Evolutionary conservation across 2,329 filamentous ascomycete genomes (phyloP).

Genomic region (Nemania sp.): DNA sequence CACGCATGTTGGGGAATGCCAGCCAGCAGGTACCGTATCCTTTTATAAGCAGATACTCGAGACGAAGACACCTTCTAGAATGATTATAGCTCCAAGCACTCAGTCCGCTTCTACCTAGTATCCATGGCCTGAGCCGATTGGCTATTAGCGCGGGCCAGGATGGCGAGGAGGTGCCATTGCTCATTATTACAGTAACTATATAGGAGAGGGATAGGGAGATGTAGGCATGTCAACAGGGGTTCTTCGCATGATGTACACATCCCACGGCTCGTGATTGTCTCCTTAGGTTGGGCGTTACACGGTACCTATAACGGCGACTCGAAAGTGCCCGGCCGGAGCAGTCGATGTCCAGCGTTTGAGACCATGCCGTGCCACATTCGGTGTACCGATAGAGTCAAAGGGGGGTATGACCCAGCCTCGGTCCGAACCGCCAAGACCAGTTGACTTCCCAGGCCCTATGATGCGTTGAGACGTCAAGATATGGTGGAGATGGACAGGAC

Average conservation of each 20-base stretch:
- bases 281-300: background rate
- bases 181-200: constrained; percentile 9
- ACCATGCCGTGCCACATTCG: constrained; percentile 17
- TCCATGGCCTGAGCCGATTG: constrained; percentile 13
- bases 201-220: constrained; percentile 11
- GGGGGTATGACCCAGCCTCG: background rate
- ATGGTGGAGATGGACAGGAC: background rate
- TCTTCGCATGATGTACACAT: constrained; percentile 1
- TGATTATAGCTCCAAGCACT: constrained; percentile 16
- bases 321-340: constrained; percentile 1
- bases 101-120: constrained; percentile 8
- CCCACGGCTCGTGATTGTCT: background rate
- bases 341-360: constrained; percentile 7
- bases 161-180: constrained; percentile 22
- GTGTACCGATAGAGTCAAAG: background rate
- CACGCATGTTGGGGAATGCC: constrained; percentile 1
- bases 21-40: background rate
- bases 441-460: background rate
- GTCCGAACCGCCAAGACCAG: constrained; percentile 7
- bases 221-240: constrained; percentile 18
- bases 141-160: constrained; percentile 12
- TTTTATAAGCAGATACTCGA: background rate
- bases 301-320: constrained; percentile 15
- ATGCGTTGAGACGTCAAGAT: constrained; percentile 1
- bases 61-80: constrained; percentile 24